phyloP scores from a whole-genome alignment of 2,329 filamentous ascomycete genomes.

The Ophiostoma sp. region DNA sequence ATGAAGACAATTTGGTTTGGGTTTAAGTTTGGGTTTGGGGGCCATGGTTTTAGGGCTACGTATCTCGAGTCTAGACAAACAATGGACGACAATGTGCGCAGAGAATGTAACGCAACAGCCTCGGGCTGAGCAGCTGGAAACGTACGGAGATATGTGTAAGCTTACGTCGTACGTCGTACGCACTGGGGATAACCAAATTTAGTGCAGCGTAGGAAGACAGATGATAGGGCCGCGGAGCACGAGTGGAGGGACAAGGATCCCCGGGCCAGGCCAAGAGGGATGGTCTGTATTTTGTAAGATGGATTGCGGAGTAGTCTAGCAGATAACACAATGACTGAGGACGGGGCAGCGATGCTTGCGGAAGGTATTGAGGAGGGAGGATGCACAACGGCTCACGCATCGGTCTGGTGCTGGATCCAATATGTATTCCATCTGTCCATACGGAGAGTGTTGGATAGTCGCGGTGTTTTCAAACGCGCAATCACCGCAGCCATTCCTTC shows the following conservation, averaged over 20 bases:
- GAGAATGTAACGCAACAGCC: slow-evolving; percentile 19
- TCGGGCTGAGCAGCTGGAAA: not conserved
- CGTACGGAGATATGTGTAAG: not conserved
- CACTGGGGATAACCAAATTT: too few species aligned
- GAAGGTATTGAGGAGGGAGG: slow-evolving; percentile 5
- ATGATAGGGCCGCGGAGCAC: slow-evolving; percentile 3
- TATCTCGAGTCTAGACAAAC: not conserved
- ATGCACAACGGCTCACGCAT: not conserved
- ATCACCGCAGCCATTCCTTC: not conserved
- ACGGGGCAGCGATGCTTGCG: slow-evolving; percentile 2
- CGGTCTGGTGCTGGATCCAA: not conserved
- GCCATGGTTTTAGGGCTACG: not conserved
- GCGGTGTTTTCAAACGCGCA: too few species aligned
- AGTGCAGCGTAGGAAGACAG: not conserved
- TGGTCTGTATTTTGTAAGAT: not conserved
- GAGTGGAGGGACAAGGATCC: not conserved
- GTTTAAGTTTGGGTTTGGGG: too few species aligned
- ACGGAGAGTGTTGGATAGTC: not conserved
- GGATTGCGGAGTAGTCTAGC: not conserved
- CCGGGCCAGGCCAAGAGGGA: not conserved
- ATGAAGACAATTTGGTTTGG: not conserved
- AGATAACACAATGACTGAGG: not conserved
- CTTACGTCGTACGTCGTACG: too few species aligned
- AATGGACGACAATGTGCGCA: not conserved
- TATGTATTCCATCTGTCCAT: not conserved